Percentiles rank a stretch among this genome's conserved stretches.
Evolutionary conservation across 345 rosid genomes (phyloP).

Genomic region (Moringa oleifera): DNA sequence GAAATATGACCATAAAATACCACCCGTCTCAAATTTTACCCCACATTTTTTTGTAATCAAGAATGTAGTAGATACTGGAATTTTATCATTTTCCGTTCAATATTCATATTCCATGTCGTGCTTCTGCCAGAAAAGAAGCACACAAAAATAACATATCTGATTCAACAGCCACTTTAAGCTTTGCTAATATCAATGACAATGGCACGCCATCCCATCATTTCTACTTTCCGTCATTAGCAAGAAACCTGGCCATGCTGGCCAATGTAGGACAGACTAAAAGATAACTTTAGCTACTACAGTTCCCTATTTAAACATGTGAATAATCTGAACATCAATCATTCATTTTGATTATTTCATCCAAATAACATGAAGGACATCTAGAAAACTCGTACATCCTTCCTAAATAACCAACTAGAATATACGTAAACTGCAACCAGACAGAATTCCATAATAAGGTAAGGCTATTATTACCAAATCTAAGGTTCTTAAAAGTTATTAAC

Average conservation of each 20-base stretch:
- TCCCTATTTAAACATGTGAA: neutral
- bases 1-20: no score
- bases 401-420: neutral
- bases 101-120: neutral
- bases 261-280: no score
- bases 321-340: neutral
- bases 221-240: neutral
- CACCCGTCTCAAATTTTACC: no score
- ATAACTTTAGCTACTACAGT: no score
- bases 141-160: no score
- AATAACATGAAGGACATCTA: slow-evolving; percentile 1
- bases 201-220: neutral
- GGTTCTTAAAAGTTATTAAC: neutral
- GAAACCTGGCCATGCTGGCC: no score
- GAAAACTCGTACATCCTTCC: neutral
- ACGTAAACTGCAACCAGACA: neutral
- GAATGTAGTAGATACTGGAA: no score
- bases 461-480: neutral
- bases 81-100: no score
- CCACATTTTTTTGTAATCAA: no score
- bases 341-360: neutral
- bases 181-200: neutral
- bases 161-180: no score
- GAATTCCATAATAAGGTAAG: neutral
- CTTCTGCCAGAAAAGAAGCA: neutral